Conservation (phyloP, 2,329 filamentous ascomycete species). For the Monilinia fructicola region DNA sequence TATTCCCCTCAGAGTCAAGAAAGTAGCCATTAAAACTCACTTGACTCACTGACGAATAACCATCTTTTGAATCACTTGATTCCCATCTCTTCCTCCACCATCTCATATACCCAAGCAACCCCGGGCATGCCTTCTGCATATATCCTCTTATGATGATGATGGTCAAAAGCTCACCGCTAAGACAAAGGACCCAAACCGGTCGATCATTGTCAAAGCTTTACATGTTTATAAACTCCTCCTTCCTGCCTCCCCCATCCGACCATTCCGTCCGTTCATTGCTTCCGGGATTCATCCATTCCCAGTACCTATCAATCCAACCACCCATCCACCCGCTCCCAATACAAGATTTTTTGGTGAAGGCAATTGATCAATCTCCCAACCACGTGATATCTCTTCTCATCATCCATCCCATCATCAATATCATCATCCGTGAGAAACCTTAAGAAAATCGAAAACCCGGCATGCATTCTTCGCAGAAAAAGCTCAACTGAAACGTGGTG, state of each 20-base stretch:
- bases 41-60: not conserved
- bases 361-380: conserved; percentile 18
- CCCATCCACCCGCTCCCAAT: conserved; percentile 19
- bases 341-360: conserved; percentile 28
- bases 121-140: conserved; percentile 19
- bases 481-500: conserved; percentile 13
- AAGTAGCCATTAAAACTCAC: conserved; percentile 2
- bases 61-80: conserved; percentile 23
- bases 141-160: conserved; percentile 16
- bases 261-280: not conserved
- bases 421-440: conserved; percentile 18
- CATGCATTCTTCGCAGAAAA: conserved; percentile 19
- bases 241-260: conserved; percentile 12
- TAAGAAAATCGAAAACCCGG: conserved; percentile 7
- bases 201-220: conserved; percentile 27
- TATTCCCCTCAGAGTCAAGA: conserved; percentile 9
- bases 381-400: conserved; percentile 2
- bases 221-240: conserved; percentile 17
- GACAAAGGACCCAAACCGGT: conserved; percentile 32
- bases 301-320: conserved; percentile 13
- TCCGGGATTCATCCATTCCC: conserved; percentile 25
- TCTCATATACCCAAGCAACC: not conserved
- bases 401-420: conserved; percentile 16
- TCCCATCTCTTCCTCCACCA: conserved; percentile 12
- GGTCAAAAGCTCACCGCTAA: conserved; percentile 20